These are phyloP conservation scores for Termitomyces sp. DNA, from an alignment of 768 basidiomycete genomes.

Conservation along the genomic window DNA sequence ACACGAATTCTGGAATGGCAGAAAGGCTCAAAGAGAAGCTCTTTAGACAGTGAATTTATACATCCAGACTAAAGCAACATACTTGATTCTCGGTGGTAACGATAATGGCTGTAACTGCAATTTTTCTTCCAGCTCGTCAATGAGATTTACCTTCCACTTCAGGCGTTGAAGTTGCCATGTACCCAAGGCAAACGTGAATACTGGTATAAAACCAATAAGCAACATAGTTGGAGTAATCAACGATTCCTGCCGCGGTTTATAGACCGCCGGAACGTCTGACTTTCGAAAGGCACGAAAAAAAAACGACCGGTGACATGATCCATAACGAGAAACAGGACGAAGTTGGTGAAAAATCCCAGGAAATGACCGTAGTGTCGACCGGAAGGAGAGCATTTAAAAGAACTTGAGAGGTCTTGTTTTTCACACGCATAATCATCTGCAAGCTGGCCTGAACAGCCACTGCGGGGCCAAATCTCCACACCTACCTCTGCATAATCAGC, in stretches of 20 bases:
- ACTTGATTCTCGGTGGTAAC: slow-evolving; percentile 88
- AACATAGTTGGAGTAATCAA: slow-evolving; percentile 69
- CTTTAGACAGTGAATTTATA: slow-evolving; percentile 13
- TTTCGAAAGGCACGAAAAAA: slow-evolving; percentile 9
- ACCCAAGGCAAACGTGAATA: slow-evolving; percentile 87
- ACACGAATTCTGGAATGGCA: slow-evolving; percentile 84
- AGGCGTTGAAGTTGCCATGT: slow-evolving; percentile 92
- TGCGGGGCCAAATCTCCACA: background rate
- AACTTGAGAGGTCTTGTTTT: background rate
- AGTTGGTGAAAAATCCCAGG: background rate
- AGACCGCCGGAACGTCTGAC: slow-evolving; percentile 39
- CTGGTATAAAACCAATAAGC: slow-evolving; percentile 78
- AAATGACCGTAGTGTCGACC: slow-evolving; percentile 6
- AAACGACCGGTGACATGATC: slow-evolving; percentile 2
- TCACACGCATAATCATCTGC: slow-evolving; percentile 14
- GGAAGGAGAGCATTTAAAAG: slow-evolving; percentile 12
- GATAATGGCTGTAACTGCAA: slow-evolving; percentile 71
- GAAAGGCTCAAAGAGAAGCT: slow-evolving; percentile 38
- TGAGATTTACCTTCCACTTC: slow-evolving; percentile 91
- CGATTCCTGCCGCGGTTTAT: slow-evolving; percentile 54
- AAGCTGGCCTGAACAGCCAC: slow-evolving; percentile 1
- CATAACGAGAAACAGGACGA: background rate
- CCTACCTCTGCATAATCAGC: slow-evolving; percentile 1
- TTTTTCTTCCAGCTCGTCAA: slow-evolving; percentile 92
- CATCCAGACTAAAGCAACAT: slow-evolving; percentile 18